Base-by-base conservation (phyloP, 164 flowering plant genomes). In the Vitis rupestris region DNA sequence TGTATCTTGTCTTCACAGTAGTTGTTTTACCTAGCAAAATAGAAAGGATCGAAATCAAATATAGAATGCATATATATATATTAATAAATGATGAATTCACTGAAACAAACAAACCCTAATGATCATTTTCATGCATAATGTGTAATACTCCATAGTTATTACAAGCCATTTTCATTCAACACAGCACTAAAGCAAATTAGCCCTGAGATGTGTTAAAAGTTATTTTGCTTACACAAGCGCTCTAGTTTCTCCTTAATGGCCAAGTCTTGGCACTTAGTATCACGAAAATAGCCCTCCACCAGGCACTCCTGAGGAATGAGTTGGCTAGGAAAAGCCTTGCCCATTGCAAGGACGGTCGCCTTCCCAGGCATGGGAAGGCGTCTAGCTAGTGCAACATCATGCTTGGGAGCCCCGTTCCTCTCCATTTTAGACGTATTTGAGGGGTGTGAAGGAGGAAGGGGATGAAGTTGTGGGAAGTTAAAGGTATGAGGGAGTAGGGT, bases 1-100 rank as follows among this genome's bases (percentile, higher is more conserved):
- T 85, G 85, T 88, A 87, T 69, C 93, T 78, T 15, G 90, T 88
- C 78, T 88, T 84, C 72, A 87, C 93, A 29, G 93, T 88, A 10
- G 93, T 87, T 57, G 77, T 87, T 82, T 87, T 88, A 66, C 93
- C 93, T 88, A 62, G 13, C 23, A 81, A 69, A 50, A 31, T 12
- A 49, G 48, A 17, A 17, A 59, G 19, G 52, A 1, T 8, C 23
- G 54, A 69, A 30, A 48, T 17, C 58, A 59, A 66, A 53, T 49
- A 47, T 57, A 23, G 0, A 65, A 15, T 55, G 10, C 12, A 59
- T 27, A 11, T 15, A 62, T 15, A 62, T 11, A 16, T 55, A 55
- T n/a, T 10, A 12, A 55, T 15, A 11, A 11, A 13, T 10, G 7
- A 3, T 37, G 44, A 37, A 37, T 37, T 6, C 44, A 37, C 7